Percentiles rank a stretch among this genome's conserved stretches.
Evolutionary conservation across 1,284 basidiomycete species (phyloP).

Genomic region (Sanghuangporus weigelae): DNA sequence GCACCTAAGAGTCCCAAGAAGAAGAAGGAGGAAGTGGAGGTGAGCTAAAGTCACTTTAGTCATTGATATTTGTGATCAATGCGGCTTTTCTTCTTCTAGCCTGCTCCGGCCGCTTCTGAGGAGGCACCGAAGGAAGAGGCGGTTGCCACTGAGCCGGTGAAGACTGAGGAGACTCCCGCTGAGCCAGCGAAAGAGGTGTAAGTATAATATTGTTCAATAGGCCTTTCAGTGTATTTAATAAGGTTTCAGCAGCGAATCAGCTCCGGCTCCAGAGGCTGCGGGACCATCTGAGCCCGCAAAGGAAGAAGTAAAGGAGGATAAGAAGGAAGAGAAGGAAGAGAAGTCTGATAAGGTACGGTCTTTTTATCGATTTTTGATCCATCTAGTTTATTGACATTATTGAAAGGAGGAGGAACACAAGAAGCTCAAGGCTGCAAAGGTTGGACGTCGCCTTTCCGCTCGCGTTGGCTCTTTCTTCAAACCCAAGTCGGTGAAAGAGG

Average conservation of each 20-base stretch:
- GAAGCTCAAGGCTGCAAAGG: conserved; percentile 47
- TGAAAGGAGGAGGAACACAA: conserved; percentile 44
- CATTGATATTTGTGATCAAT: conserved; percentile 3
- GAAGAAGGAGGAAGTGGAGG: conserved; percentile 64
- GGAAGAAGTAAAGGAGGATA: conserved; percentile 32
- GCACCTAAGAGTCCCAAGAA: conserved; percentile 37
- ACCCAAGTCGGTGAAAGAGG: conserved; percentile 60
- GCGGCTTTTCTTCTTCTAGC: conserved; percentile 9
- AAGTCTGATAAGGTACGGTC: background rate
- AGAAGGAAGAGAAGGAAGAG: conserved; percentile 57
- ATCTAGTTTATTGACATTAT: background rate
- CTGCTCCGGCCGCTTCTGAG: conserved; percentile 24
- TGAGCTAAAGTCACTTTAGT: conserved; percentile 31
- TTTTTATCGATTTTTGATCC: background rate
- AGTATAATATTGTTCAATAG: conserved; percentile 24
- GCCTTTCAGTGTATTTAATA: conserved; percentile 5
- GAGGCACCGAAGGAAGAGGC: conserved; percentile 28
- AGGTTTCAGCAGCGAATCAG: conserved; percentile 14
- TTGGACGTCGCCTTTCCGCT: conserved; percentile 70
- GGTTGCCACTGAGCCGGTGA: conserved; percentile 28
- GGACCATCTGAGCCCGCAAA: conserved; percentile 29
- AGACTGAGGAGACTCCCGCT: conserved; percentile 34
- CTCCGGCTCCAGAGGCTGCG: conserved; percentile 24
- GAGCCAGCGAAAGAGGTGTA: conserved; percentile 57
- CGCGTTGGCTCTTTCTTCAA: conserved; percentile 79